Base-by-base conservation (phyloP, 495 filamentous ascomycete species). In the Pseudotulostoma volvatum region DNA sequence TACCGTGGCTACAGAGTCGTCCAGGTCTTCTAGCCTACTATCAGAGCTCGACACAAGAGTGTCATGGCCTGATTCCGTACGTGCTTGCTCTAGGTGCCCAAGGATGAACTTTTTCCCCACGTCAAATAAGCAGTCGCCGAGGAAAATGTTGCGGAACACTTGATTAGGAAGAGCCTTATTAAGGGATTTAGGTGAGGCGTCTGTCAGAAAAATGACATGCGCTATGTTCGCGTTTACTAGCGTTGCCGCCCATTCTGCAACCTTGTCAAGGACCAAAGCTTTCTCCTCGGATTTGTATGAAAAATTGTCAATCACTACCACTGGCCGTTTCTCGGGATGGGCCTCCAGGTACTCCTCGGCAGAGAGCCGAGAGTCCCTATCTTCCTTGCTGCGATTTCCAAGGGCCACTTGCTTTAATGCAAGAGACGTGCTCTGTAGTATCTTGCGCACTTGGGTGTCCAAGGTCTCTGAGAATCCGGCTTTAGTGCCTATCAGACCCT, bases 241-340 rank as follows among this genome's bases (percentile, higher is more conserved):
- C 0, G 74, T 67, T 3, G 92, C 84, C 2, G 88, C 85, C 83
- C 86, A 96, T 49, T 94, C 83, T 4, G 85, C 73, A 31, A 96
- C 71, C 54, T 85, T 92, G 48, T 93, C 84, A 48, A 93, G 87
- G 7, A 96, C 74, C 15, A 93, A 60, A 32, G 67, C 67, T 43
- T 70, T 68, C 16, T 84, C 79, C 18, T 80, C 64, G 46, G 68
- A 73, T 52, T 80, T 84, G 57, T 88, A 82, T 13, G 93, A 54
- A 59, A 94, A 97, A 49, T 94, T 95, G 53, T 97, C 86, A 40
- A 97, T 81, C 7, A 97, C 79, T 3, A 97, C 76, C 1, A 95
- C 79, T 0, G 90, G 77, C 9, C 86, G 59, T 30, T 61, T 68
- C 52, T 95, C 87, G 0, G 90, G 85, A 50, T 97, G 86, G 1